Base-by-base conservation (phyloP, 176 grass and related monocot genomes). In the maize (Zea mays) region DNA sequence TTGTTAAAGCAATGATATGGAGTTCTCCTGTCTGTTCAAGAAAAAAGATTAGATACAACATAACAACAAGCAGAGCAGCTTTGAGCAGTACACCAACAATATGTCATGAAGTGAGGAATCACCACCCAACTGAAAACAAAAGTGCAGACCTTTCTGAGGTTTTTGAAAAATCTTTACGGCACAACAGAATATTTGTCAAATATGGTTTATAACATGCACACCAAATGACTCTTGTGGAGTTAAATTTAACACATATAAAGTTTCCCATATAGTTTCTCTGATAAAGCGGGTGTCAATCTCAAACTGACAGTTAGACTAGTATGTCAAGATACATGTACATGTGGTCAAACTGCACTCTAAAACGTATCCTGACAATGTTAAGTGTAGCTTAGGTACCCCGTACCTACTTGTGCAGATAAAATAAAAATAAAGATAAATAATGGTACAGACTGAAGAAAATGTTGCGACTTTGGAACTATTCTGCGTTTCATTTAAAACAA, bases 401-500 rank as follows among this genome's bases (percentile, higher is more conserved):
- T 63, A 41, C n/a, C n/a, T 34, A 54, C 1, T 51, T 34, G 67
- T 74, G 12, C 51, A 77, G 54, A 77, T 45, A 62, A 62, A 39
- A 49, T 3, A 56, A 75, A 64, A 48, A 76, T 27, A 27, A 27
- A 27, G 27, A 39, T 39, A 39, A 45, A 46, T 0, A 34, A 54
- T 21, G 39, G 71, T n/a, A 66, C 5, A 34, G 21, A 72, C 15
- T 37, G 34, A 47, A 60, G 17, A 51, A 83, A 52, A 68, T 20
- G 6, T 70, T 70, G 37, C 36, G 52, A 67, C 48, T 34, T 34
- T 85, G 21, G 34, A 65, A 48, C 43, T 43, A 78, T 42, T 40
- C 15, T 61, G 17, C 78, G 72, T 85, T 45, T 71, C 81, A 81
- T 81, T 71, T 56, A 33, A 72, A 79, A 50, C 50, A 73, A n/a